These are phyloP conservation scores for Rugosomyces carneus DNA, from an alignment of 1,284 basidiomycete genomes.

Conservation along the genomic window DNA sequence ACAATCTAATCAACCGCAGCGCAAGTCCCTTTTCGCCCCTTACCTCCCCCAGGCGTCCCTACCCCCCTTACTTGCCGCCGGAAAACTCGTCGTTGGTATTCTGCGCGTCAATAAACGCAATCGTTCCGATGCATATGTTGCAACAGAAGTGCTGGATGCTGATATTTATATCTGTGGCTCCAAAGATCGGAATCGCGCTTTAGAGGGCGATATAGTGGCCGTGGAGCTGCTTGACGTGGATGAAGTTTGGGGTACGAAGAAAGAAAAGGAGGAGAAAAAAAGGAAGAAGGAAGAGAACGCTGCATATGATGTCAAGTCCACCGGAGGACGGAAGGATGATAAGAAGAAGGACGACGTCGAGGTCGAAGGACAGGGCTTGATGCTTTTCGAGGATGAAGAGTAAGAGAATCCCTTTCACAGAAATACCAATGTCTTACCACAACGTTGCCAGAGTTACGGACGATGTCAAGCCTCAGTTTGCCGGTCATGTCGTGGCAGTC, in stretches of 20 bases:
- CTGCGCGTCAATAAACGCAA: slow-evolving; percentile 99
- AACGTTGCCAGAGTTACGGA: slow-evolving; percentile 73
- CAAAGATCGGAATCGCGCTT: slow-evolving; percentile 96
- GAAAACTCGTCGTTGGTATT: slow-evolving; percentile 97
- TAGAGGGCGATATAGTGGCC: slow-evolving; percentile 98
- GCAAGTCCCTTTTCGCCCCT: slow-evolving; percentile 98
- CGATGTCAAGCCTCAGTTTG: slow-evolving; percentile 92
- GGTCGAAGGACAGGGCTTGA: slow-evolving; percentile 96
- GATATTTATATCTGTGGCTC: slow-evolving; percentile 99
- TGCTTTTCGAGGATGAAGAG: slow-evolving; percentile 97
- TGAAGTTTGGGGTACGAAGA: slow-evolving; percentile 98
- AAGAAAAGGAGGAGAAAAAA: slow-evolving; percentile 99
- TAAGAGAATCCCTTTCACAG: slow-evolving; percentile 36
- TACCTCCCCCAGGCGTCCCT: slow-evolving; percentile 98
- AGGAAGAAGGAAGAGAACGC: slow-evolving; percentile 99
- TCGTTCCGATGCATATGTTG: slow-evolving; percentile 97
- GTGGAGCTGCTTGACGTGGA: slow-evolving; percentile 97
- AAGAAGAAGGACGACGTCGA: slow-evolving; percentile 99
- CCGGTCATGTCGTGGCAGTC: slow-evolving; percentile 97
- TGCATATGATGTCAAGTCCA: slow-evolving; percentile 78
- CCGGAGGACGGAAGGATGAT: slow-evolving; percentile 83
- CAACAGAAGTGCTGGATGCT: slow-evolving; percentile 97
- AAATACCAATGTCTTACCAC: slow-evolving; percentile 11
- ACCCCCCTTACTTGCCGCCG: slow-evolving; percentile 94
- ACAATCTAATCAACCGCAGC: slow-evolving; percentile 84